These are phyloP conservation scores for Pseudozyma sp. DNA, from an alignment of 1,284 basidiomycete species.

Conservation along the genomic window DNA sequence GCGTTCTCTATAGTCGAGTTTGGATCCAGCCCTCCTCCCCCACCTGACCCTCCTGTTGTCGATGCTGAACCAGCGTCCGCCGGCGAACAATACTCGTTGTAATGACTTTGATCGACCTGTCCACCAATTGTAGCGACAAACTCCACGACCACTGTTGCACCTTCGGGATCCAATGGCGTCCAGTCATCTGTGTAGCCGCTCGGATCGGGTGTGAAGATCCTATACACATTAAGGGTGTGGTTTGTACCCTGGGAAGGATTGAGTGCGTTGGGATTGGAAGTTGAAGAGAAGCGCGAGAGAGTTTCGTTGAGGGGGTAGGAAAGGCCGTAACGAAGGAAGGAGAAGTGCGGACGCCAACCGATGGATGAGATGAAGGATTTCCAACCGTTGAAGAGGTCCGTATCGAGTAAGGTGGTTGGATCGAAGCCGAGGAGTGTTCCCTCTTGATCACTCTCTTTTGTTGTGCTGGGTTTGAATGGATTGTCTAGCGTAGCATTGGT, in stretches of 20 bases:
- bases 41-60: not conserved
- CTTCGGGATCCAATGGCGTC: constrained; percentile 37
- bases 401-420: constrained; percentile 20
- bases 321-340: constrained; percentile 34
- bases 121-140: constrained; percentile 27
- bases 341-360: constrained; percentile 41
- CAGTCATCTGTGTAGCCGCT: constrained; percentile 37
- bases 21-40: constrained; percentile 14
- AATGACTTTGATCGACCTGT: constrained; percentile 37
- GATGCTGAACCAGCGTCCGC: constrained; percentile 4
- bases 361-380: constrained; percentile 38
- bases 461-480: constrained; percentile 2
- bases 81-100: constrained; percentile 23
- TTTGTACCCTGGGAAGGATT: constrained; percentile 29
- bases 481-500: not conserved
- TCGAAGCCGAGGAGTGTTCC: constrained; percentile 13
- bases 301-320: constrained; percentile 22
- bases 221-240: constrained; percentile 33
- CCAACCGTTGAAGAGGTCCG: constrained; percentile 35
- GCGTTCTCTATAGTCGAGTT: constrained; percentile 39
- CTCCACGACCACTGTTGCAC: constrained; percentile 38
- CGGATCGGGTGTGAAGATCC: constrained; percentile 46
- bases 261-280: constrained; percentile 5
- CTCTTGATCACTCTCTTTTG: not conserved
- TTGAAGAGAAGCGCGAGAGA: constrained; percentile 15